These are phyloP conservation scores for Vigna trinervia DNA, from an alignment of 306 rosid species.

Conservation along the genomic window DNA sequence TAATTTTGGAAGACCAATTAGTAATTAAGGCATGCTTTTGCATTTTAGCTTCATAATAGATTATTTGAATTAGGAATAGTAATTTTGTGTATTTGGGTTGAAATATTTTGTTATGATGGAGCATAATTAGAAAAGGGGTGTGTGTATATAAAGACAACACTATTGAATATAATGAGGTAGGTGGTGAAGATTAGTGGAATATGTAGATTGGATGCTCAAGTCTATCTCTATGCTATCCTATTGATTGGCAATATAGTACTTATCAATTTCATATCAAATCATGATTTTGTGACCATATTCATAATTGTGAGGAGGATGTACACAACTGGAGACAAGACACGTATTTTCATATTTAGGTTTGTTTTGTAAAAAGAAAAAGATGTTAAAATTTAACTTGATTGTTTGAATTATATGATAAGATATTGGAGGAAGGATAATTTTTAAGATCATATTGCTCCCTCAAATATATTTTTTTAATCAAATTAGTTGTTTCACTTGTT, in stretches of 20 bases:
- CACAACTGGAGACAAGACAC: neutral
- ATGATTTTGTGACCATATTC: constrained; percentile 29
- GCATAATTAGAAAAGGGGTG: constrained; percentile 55
- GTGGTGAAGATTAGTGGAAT: constrained; percentile 66
- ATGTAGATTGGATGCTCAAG: constrained; percentile 56
- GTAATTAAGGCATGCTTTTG: too few species aligned
- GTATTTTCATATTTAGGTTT: neutral
- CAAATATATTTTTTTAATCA: too few species aligned
- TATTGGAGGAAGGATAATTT: too few species aligned
- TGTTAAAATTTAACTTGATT: neutral
- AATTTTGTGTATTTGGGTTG: constrained; percentile 29
- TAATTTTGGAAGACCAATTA: too few species aligned
- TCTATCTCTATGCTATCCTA: constrained; percentile 43
- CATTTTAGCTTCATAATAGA: too few species aligned
- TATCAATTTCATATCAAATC: constrained; percentile 42
- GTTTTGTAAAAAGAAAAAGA: neutral
- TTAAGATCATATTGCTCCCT: too few species aligned
- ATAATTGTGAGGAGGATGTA: neutral
- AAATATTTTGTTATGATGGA: constrained; percentile 61
- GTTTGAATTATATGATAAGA: too few species aligned
- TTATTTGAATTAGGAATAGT: constrained; percentile 23
- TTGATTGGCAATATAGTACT: constrained; percentile 47
- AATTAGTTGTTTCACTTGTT: too few species aligned
- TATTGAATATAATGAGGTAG: constrained; percentile 59
- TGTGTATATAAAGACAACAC: constrained; percentile 64